phyloP scores from a whole-genome alignment of 148 eudicot species.

The Dianthus caryophyllus region DNA sequence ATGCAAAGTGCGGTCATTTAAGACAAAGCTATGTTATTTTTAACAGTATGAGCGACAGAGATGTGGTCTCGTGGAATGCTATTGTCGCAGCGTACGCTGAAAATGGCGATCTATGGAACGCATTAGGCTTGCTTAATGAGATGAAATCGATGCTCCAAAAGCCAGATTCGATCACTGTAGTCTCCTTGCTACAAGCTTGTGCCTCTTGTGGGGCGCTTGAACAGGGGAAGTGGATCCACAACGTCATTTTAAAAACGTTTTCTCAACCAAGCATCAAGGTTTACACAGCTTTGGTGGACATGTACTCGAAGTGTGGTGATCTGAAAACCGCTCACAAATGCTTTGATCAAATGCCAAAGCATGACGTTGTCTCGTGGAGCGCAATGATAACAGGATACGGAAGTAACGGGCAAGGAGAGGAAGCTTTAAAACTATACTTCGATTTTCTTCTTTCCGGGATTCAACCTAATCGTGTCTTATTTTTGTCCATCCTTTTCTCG shows the following conservation, averaged over 20 bases:
- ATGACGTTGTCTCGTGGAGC: constrained; percentile 76
- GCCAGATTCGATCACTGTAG: constrained; percentile 62
- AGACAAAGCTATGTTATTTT: constrained; percentile 49
- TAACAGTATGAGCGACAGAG: constrained; percentile 45
- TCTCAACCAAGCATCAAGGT: constrained; percentile 47
- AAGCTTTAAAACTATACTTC: constrained; percentile 52
- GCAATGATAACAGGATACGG: constrained; percentile 78
- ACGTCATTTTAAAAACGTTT: constrained; percentile 44
- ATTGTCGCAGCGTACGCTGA: constrained; percentile 69
- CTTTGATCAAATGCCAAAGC: constrained; percentile 55
- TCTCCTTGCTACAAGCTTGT: constrained; percentile 73
- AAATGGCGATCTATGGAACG: constrained; percentile 50
- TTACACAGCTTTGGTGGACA: constrained; percentile 77
- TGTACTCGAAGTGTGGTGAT: constrained; percentile 92
- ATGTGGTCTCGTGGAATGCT: constrained; percentile 92
- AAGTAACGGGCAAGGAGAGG: constrained; percentile 73
- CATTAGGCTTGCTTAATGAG: constrained; percentile 52
- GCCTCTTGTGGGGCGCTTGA: constrained; percentile 74
- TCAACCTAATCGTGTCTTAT: constrained; percentile 58
- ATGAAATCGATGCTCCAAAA: constrained; percentile 47
- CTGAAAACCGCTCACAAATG: constrained; percentile 51
- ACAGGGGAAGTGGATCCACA: constrained; percentile 77
- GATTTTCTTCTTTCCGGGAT: constrained; percentile 42
- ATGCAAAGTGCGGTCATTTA: constrained; percentile 58
- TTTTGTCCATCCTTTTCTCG: constrained; percentile 58